These are phyloP conservation scores for Aspergillus biplanus DNA, from an alignment of 495 filamentous ascomycete species.

Conservation along the genomic window DNA sequence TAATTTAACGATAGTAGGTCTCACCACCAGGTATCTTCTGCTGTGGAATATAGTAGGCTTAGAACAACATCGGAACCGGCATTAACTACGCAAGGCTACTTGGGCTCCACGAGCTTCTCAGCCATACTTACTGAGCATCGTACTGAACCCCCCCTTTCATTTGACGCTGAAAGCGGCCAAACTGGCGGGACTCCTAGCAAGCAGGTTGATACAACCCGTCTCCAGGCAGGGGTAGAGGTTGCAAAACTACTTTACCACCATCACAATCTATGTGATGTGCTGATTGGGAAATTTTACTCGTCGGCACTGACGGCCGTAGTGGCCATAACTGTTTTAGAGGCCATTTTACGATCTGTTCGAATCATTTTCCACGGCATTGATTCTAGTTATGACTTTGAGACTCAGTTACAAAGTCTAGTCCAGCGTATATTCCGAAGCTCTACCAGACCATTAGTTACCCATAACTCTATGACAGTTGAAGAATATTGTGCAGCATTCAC, in stretches of 20 bases:
- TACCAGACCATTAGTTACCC: slow-evolving; percentile 31
- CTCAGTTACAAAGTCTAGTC: slow-evolving; percentile 35
- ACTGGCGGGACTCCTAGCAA: slow-evolving; percentile 33
- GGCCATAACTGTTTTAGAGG: slow-evolving; percentile 30
- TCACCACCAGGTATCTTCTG: slow-evolving; percentile 29
- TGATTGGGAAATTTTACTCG: slow-evolving; percentile 35
- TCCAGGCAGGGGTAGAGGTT: slow-evolving; percentile 48
- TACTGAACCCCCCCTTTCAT: slow-evolving; percentile 37
- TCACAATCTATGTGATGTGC: slow-evolving; percentile 25
- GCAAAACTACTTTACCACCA: slow-evolving; percentile 44
- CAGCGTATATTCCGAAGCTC: slow-evolving; percentile 41
- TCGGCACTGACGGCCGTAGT: slow-evolving; percentile 28
- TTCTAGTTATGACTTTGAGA: slow-evolving; percentile 25
- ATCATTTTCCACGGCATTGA: slow-evolving; percentile 33
- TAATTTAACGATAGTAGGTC: slow-evolving; percentile 27
- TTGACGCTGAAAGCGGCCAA: slow-evolving; percentile 40
- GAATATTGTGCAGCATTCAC: slow-evolving; percentile 50
- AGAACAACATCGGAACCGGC: slow-evolving; percentile 33
- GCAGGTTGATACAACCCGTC: slow-evolving; percentile 35
- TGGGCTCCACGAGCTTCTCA: slow-evolving; percentile 56
- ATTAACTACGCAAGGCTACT: slow-evolving; percentile 43
- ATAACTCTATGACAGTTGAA: slow-evolving; percentile 36
- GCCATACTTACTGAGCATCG: slow-evolving; percentile 48
- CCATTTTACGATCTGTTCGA: slow-evolving; percentile 34
- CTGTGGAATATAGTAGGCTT: slow-evolving; percentile 26